Evolutionary conservation across 768 basidiomycete genomes (phyloP), one percentile per base, ranked within the genome.

Genomic region (Porpolomopsis calyptriformis): DNA sequence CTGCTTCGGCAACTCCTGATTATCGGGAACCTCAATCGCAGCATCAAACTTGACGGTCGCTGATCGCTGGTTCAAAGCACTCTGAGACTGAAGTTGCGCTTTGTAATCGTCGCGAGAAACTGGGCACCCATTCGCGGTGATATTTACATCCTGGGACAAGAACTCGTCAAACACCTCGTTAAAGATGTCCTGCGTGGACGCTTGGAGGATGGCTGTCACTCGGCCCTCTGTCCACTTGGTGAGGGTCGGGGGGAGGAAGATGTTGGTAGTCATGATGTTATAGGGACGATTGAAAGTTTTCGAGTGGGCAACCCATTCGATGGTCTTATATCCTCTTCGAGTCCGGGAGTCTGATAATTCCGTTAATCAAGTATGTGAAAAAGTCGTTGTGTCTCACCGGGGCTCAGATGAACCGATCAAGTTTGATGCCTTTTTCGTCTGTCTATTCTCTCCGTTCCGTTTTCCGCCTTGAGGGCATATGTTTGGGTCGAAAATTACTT

Each of bases 91-190:
- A 19, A 74, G 54, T 42, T 59, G 56, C 36, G 55, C 35, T 60
- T 67, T 66, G 61, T 72, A 74, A 18, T 62, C 57, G 0, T 63
- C 61, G 22, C 69, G 68, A n/a, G 64, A 55, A 23, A 68, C n/a
- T 7, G 51, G 24, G 26, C 58, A 54, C n/a, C 65, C 70, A 48
- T 75, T 75, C 46, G 72, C 56, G 3, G 57, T 61, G 40, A 72
- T 57, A 1, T 49, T 51, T 25, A 58, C 63, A 11, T 66, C 10
- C 20, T 54, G n/a, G 8, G 67, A 60, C 50, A 75, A 53, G 46
- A 68, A 66, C 1, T 43, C 52, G 18, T 73, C 67, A 55, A 74
- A 75, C 1, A 65, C 62, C 4, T 51, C 20, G 45, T 66, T 47
- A 48, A 73, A 74, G 6, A 52, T 59, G 0, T 44, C 46, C 20